These are phyloP conservation scores for Dactylellina parvicollis DNA, from an alignment of 2,329 filamentous ascomycete genomes.

Conservation along the genomic window DNA sequence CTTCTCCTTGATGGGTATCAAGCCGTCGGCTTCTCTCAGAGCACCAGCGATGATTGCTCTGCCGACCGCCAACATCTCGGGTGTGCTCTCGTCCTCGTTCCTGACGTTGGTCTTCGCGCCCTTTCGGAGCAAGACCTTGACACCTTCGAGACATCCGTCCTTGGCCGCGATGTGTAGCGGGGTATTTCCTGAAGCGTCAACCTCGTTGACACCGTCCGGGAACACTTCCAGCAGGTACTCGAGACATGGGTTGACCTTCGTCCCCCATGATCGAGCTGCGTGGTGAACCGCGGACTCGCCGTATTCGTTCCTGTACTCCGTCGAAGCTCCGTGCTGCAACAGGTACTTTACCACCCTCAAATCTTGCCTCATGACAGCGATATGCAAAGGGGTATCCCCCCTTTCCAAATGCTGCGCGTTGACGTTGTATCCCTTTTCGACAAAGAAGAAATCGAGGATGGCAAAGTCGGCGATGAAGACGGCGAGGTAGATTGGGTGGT, in stretches of 20 bases:
- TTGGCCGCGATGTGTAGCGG: slow-evolving; percentile 52
- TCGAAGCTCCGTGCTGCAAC: slow-evolving; percentile 42
- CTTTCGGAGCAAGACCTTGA: slow-evolving; percentile 43
- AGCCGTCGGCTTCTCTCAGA: slow-evolving; percentile 32
- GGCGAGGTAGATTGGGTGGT: slow-evolving; percentile 52
- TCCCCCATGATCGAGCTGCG: slow-evolving; percentile 48
- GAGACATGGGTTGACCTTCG: slow-evolving; percentile 52
- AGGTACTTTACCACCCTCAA: slow-evolving; percentile 50
- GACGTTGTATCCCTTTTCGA: slow-evolving; percentile 38
- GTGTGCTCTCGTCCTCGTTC: slow-evolving; percentile 41
- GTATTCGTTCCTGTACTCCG: slow-evolving; percentile 46
- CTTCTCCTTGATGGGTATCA: slow-evolving; percentile 46
- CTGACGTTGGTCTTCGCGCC: slow-evolving; percentile 36
- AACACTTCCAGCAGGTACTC: slow-evolving; percentile 51
- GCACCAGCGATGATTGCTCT: slow-evolving; percentile 26
- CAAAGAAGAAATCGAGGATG: slow-evolving; percentile 51
- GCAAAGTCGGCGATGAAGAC: slow-evolving; percentile 52
- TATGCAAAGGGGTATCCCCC: slow-evolving; percentile 47
- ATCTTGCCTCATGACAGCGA: slow-evolving; percentile 52
- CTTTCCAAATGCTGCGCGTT: slow-evolving; percentile 49
- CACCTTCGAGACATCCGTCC: slow-evolving; percentile 43
- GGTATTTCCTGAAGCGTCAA: slow-evolving; percentile 46
- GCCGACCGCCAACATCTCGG: slow-evolving; percentile 47
- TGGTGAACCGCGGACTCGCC: slow-evolving; percentile 51
- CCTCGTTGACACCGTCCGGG: slow-evolving; percentile 50